phyloP scores from a whole-genome alignment of 345 rosid genomes.

The rapeseed (Brassica napus) region Da-Ae NC_063442.1:18068501-18069000 shows the following conservation, averaged over 20 bases:
- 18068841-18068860: conserved; percentile 65
- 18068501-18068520: conserved; percentile 68
- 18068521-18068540: conserved; percentile 60
- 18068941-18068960: conserved; percentile 63
- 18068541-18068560: conserved; percentile 53
- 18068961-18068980: conserved; percentile 52
- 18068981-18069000: conserved; percentile 50
- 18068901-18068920: conserved; percentile 64
- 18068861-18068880: conserved; percentile 52
- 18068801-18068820: conserved; percentile 69
- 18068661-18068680: conserved; percentile 79
- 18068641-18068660: conserved; percentile 53
- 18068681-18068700: conserved; percentile 49
- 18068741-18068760: conserved; percentile 58
- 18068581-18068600: conserved; percentile 48
- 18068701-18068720: conserved; percentile 51
- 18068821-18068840: conserved; percentile 69
- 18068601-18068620: conserved; percentile 58
- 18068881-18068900: conserved; percentile 58
- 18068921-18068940: conserved; percentile 83
- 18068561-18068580: conserved; percentile 51
- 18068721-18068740: conserved; percentile 64
- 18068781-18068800: conserved; percentile 54
- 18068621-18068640: conserved; percentile 67
- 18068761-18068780: conserved; percentile 60